A percentile compares a stretch with the other conserved stretches of the same genome.
Evolutionary conservation across 306 rosid species (phyloP).

Genomic region (Ochetophila trinervis): DNA sequence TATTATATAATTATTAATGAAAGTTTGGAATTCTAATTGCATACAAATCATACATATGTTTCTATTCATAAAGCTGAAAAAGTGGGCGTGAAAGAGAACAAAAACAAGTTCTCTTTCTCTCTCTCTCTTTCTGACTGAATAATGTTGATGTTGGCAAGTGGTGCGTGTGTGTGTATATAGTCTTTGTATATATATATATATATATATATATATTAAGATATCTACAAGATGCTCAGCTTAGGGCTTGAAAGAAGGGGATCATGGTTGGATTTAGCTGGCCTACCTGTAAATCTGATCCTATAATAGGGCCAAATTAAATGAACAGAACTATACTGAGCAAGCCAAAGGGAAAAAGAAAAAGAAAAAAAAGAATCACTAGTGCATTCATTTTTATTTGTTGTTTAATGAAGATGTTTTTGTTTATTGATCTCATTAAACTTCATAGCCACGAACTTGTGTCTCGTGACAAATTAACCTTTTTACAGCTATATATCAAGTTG

Average conservation of each 20-base stretch:
- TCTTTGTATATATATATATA: background rate
- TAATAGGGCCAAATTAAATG: conserved; percentile 33
- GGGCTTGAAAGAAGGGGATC: conserved; percentile 15
- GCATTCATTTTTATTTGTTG: too few relatives aligned
- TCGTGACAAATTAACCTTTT: too few relatives aligned
- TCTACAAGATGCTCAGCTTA: conserved; percentile 9
- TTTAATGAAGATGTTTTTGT: too few relatives aligned
- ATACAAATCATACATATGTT: conserved; percentile 28
- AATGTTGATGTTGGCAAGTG: conserved; percentile 8
- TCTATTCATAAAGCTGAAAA: conserved; percentile 3
- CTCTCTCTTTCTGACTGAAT: conserved; percentile 21
- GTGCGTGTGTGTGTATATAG: background rate
- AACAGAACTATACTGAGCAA: too few relatives aligned
- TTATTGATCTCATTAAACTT: too few relatives aligned
- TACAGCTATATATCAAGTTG: too few relatives aligned
- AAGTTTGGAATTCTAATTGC: conserved; percentile 35
- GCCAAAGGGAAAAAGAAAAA: too few relatives aligned
- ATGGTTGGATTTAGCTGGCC: conserved; percentile 56
- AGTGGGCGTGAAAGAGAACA: conserved; percentile 7
- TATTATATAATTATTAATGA: background rate
- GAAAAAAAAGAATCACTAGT: too few relatives aligned
- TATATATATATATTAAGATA: background rate
- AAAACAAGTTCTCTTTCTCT: conserved; percentile 24
- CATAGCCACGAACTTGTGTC: too few relatives aligned
- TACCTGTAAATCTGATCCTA: conserved; percentile 37